Base-by-base conservation (phyloP, 306 rosid species). In the Vigna trinervia region DNA sequence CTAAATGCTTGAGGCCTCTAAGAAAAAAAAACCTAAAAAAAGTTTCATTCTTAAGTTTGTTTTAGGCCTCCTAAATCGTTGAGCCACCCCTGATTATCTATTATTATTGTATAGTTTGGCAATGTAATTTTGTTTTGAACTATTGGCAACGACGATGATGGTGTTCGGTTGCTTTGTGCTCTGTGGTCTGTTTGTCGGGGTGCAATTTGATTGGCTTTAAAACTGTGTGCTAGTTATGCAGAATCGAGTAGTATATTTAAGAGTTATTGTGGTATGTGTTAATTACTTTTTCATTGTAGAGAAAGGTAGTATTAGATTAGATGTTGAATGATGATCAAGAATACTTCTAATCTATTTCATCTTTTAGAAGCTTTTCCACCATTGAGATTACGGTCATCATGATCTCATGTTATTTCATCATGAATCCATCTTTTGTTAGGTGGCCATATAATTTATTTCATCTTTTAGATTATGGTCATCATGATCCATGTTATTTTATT, bases 191-290 rank as follows among this genome's bases (percentile, higher is more conserved):
- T 65, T 58, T 45, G 51, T 34, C n/a, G 4, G 19, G 60, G 26
- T 47, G 63, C 60, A 59, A 70, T 62, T 74, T 80, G 61, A 43
- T 54, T 26, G 22, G 69, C 51, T 28, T 52, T 72, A 32, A 47
- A 47, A 52, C 19, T 72, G 48, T 51, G 22, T 30, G 15, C 50
- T 14, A 52, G 76, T 73, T 48, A 56, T 39, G 54, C 67, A 39
- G 56, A 73, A 58, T 15, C 13, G 13, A 30, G 58, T 45, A 58
- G 43, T 30, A 13, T 74, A 74, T 19, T 10, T 30, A 30, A 32
- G 32, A 39, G 7, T 45, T 46, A 45, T 17, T 70, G 12, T 74
- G 47, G 28, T 45, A 11, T 74, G 50, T 30, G 30, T 7, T 34
- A 43, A 60, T 26, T 60, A 61, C 13, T 39, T 46, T 45, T 59